Evolutionary conservation across 306 rosid genomes (phyloP).

Genomic region (Dicorynia guianensis): DNA sequence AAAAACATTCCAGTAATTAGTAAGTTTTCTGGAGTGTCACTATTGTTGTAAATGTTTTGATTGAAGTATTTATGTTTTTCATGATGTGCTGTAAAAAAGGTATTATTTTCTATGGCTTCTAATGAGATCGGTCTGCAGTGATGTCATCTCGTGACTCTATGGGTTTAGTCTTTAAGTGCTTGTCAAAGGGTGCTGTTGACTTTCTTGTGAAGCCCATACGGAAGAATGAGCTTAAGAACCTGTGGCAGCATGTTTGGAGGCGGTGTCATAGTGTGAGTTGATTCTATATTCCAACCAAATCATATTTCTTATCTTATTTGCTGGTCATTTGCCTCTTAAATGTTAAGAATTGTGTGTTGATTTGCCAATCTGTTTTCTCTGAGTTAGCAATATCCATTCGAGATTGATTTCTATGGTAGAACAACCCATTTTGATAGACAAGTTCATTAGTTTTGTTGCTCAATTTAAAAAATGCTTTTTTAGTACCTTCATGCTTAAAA

Average conservation of each 20-base stretch:
- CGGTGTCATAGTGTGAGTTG: slow-evolving; percentile 95
- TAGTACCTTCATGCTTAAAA: slow-evolving; percentile 36
- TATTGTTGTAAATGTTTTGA: slow-evolving; percentile 31
- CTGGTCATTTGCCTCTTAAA: slow-evolving; percentile 18
- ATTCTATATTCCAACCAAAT: slow-evolving; percentile 25
- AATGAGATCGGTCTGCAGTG: slow-evolving; percentile 80
- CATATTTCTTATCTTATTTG: slow-evolving; percentile 17
- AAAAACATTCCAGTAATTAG: slow-evolving; percentile 90
- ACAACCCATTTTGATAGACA: not conserved
- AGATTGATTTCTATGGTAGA: slow-evolving; percentile 23
- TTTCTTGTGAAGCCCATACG: slow-evolving; percentile 95
- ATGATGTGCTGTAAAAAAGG: slow-evolving; percentile 45
- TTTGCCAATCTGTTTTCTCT: slow-evolving; percentile 28
- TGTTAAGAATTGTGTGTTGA: slow-evolving; percentile 22
- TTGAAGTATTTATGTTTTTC: slow-evolving; percentile 47
- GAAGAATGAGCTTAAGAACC: slow-evolving; percentile 96
- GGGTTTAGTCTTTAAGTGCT: slow-evolving; percentile 96
- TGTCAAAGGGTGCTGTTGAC: slow-evolving; percentile 98
- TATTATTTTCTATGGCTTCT: slow-evolving; percentile 51
- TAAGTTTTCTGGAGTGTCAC: slow-evolving; percentile 54
- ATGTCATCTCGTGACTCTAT: slow-evolving; percentile 96
- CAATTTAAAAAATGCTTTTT: slow-evolving; percentile 9
- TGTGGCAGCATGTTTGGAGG: slow-evolving; percentile 99
- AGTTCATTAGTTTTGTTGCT: not conserved
- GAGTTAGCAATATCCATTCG: slow-evolving; percentile 9